Base-by-base conservation (phyloP, 2,329 filamentous ascomycete genomes). In the Dryadomyces quercus-mongolicae region DNA sequence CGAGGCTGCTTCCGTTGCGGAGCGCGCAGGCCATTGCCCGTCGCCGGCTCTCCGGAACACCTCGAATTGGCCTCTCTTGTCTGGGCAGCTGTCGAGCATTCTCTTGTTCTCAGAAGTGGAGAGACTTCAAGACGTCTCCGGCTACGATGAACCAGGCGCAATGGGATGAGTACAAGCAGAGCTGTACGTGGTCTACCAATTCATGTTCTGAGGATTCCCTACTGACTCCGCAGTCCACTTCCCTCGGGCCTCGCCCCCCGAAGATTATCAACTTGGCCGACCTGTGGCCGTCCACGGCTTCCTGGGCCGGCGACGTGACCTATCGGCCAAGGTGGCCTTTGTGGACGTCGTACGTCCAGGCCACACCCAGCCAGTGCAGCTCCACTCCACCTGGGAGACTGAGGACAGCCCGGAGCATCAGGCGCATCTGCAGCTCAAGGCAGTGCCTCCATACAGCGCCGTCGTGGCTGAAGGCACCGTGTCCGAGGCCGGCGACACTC, bases 271-370 rank as follows among this genome's bases (percentile, higher is more conserved):
- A 25, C 15, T 64, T 6, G 68, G 69, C 42, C 48, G 71, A 8
- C 63, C 69, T 20, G 73, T 86, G 36, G 72, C 74, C 0, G 66
- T 87, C 1, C 76, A 83, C 65, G 91, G 91, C 20, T 93, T 91
- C 61, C 68, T 95, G 0, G 81, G 82, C 25, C 81, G 80, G 56
- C 76, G 82, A 34, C 77, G 81, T 57, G 81, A 87, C 61, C 72
- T 90, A 21, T 82, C 81, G 31, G 82, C 82, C 53, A 81, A 78
- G 43, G 71, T 94, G 20, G 80, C 80, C 2, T 95, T 95, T 63
- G 83, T 83, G 49, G 76, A 84, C 60, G 65, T 75, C 18, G 64
- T 74, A 21, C 70, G 70, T 18, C 55, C 65, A 40, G 63, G 65
- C 46, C 53, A 42, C 18, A 60, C 54, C 18, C 62, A 59, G 12